These are phyloP conservation scores for Aureobasidium subglaciale DNA, from an alignment of 2,329 filamentous ascomycete species.

Conservation along the genomic window DNA sequence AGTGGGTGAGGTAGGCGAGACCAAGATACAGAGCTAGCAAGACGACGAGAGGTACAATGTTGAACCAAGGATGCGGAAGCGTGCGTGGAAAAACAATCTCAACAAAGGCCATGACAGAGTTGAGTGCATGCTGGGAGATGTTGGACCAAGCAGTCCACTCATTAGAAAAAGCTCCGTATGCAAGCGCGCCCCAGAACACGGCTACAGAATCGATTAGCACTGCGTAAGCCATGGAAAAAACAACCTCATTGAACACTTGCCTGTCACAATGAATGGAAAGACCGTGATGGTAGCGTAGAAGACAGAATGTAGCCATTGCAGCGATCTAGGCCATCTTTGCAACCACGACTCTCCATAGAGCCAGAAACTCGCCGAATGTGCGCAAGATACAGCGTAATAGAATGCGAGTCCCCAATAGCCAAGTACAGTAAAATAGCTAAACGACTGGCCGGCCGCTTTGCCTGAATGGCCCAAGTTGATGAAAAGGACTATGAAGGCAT, in stretches of 20 bases:
- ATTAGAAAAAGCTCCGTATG: conserved; percentile 27
- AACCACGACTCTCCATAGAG: conserved; percentile 31
- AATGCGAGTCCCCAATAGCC: conserved; percentile 78
- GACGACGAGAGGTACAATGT: conserved; percentile 61
- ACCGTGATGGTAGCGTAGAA: conserved; percentile 38
- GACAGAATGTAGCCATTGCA: conserved; percentile 34
- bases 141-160: conserved; percentile 47
- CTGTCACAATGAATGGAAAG: conserved; percentile 39
- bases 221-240: not conserved
- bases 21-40: conserved; percentile 65
- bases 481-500: conserved; percentile 63
- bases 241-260: conserved; percentile 24
- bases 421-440: conserved; percentile 77
- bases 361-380: conserved; percentile 63
- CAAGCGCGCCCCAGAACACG: conserved; percentile 38
- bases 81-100: conserved; percentile 66
- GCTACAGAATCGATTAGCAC: conserved; percentile 22
- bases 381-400: conserved; percentile 62
- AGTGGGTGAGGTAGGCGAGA: conserved; percentile 66
- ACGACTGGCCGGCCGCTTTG: conserved; percentile 46
- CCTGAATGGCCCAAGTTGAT: conserved; percentile 62
- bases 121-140: conserved; percentile 67
- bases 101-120: conserved; percentile 65
- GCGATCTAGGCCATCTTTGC: conserved; percentile 29
- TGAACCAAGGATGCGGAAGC: conserved; percentile 54